Conservation (phyloP, 371 early-diverging fungal species). For the Lichtheimia hyalospora region DNA sequence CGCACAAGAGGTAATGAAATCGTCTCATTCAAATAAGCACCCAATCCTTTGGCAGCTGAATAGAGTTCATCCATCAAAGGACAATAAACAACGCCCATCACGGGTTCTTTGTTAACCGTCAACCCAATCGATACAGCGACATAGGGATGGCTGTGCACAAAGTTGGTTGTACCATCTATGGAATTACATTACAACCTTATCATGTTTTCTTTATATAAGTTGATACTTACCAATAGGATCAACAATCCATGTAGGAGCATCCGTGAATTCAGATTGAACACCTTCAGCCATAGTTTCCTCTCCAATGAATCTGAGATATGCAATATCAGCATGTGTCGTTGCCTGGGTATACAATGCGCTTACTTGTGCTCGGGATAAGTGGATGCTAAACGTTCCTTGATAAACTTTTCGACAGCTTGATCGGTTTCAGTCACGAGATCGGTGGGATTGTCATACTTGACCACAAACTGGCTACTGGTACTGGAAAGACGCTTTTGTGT, state of each 20-base stretch:
- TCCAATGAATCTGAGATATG: slow-evolving; percentile 72
- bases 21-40: slow-evolving; percentile 66
- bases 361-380: slow-evolving; percentile 71
- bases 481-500: slow-evolving; percentile 54
- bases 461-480: slow-evolving; percentile 38
- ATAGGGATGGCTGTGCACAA: slow-evolving; percentile 88
- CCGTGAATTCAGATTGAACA: slow-evolving; percentile 59
- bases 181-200: background rate
- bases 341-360: background rate
- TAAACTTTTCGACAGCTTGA: slow-evolving; percentile 72
- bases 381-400: slow-evolving; percentile 57
- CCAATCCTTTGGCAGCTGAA: slow-evolving; percentile 64
- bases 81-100: slow-evolving; percentile 90
- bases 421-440: slow-evolving; percentile 90
- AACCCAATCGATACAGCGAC: slow-evolving; percentile 87
- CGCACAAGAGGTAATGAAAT: slow-evolving; percentile 60
- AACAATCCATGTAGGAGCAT: slow-evolving; percentile 88
- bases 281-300: slow-evolving; percentile 78
- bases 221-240: slow-evolving; percentile 75
- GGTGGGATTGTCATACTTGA: slow-evolving; percentile 66
- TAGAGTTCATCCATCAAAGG: slow-evolving; percentile 85
- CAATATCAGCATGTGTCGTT: background rate
- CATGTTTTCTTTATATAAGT: background rate
- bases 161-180: slow-evolving; percentile 87
- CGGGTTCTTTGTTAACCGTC: slow-evolving; percentile 68